Evolutionary conservation across 352 stramenopile species (phyloP).

Genomic region (Phytophthora cactorum): DNA sequence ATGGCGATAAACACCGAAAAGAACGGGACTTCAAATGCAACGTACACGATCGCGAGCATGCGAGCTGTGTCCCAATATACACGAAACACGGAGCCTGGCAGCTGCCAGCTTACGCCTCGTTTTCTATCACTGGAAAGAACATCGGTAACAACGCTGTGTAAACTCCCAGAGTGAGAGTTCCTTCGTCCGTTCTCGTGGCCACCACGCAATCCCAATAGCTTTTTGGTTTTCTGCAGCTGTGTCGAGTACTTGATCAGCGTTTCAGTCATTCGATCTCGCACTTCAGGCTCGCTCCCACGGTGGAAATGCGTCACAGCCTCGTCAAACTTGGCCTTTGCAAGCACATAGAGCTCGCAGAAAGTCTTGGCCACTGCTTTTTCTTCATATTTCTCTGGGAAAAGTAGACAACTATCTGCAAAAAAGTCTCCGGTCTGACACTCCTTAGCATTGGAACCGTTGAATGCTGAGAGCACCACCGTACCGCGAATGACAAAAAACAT

Average conservation of each 20-base stretch:
- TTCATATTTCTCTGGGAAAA: constrained; percentile 65
- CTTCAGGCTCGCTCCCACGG: constrained; percentile 38
- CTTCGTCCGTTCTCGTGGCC: constrained; percentile 29
- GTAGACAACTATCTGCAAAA: constrained; percentile 69
- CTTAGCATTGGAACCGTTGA: constrained; percentile 56
- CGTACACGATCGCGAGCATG: constrained; percentile 54
- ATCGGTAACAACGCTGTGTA: constrained; percentile 5
- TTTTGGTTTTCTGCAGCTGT: constrained; percentile 80
- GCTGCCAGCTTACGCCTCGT: constrained; percentile 39
- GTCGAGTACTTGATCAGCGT: constrained; percentile 69
- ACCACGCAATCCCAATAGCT: constrained; percentile 66
- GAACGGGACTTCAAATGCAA: constrained; percentile 74
- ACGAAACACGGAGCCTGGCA: constrained; percentile 61
- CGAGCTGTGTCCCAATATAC: constrained; percentile 62
- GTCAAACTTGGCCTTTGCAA: constrained; percentile 74
- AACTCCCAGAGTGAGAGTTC: constrained; percentile 10
- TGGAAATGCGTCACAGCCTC: constrained; percentile 66
- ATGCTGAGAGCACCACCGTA: constrained; percentile 56
- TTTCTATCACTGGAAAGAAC: constrained; percentile 5
- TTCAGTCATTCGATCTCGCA: constrained; percentile 46
- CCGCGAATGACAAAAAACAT: constrained; percentile 83
- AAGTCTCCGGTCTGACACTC: constrained; percentile 75
- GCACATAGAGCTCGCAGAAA: constrained; percentile 83
- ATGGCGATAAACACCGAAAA: constrained; percentile 79
- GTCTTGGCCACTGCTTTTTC: constrained; percentile 80